Evolutionary conservation across 306 rosid genomes (phyloP).

Genomic region (Macrotyloma uniflorum): DNA sequence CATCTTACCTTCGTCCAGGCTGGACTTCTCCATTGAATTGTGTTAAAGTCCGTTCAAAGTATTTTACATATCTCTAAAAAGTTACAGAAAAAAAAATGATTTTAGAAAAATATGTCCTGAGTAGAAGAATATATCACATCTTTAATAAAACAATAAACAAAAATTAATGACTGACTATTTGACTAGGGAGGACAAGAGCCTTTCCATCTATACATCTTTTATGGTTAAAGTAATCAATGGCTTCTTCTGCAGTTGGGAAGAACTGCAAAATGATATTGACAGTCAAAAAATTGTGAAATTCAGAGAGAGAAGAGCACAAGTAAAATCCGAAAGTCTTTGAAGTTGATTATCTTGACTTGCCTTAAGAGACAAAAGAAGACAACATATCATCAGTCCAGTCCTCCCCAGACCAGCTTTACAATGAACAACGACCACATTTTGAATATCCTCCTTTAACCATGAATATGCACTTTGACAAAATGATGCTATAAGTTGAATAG

Average conservation of each 20-base stretch:
- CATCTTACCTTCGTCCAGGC: slow-evolving; percentile 77
- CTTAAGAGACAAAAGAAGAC: slow-evolving; percentile 91
- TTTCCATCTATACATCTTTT: slow-evolving; percentile 95
- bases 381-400: slow-evolving; percentile 94
- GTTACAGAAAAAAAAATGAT: slow-evolving; percentile 36
- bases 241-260: slow-evolving; percentile 84
- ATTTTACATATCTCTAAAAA: slow-evolving; percentile 84
- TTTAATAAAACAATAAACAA: slow-evolving; percentile 18
- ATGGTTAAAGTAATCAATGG: slow-evolving; percentile 76
- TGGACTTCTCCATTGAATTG: slow-evolving; percentile 72
- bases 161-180: slow-evolving; percentile 69
- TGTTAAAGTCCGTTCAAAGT: slow-evolving; percentile 69
- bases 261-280: slow-evolving; percentile 59
- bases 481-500: slow-evolving; percentile 75
- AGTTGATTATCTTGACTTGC: slow-evolving; percentile 46
- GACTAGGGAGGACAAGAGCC: slow-evolving; percentile 91
- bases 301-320: not conserved
- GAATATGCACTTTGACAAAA: slow-evolving; percentile 91
- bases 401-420: slow-evolving; percentile 99
- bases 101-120: slow-evolving; percentile 40
- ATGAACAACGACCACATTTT: slow-evolving; percentile 93
- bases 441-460: slow-evolving; percentile 95
- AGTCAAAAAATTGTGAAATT: slow-evolving; percentile 29
- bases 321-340: slow-evolving; percentile 20
- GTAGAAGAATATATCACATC: slow-evolving; percentile 10